phyloP scores from a whole-genome alignment of 345 rosid species.

The Eucalyptus grandis region DNA sequence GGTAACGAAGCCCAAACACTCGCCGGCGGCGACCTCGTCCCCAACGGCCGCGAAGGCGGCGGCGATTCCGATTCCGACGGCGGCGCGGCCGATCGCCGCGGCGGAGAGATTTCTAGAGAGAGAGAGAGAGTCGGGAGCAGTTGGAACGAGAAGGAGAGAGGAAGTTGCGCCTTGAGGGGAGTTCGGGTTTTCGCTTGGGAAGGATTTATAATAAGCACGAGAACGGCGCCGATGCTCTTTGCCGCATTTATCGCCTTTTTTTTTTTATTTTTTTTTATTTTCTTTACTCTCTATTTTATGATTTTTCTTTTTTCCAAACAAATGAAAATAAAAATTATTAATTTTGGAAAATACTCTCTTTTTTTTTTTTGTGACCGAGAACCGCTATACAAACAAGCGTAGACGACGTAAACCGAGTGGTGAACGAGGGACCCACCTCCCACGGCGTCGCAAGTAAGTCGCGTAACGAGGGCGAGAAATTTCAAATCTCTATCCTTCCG shows the following conservation, averaged over 20 bases:
- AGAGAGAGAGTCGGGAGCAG: background rate
- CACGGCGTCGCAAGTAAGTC: fast-evolving
- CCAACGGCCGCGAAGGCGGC: background rate
- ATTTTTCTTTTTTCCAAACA: background rate
- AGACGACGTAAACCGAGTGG: no score
- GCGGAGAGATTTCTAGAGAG: background rate
- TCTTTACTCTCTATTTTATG: background rate
- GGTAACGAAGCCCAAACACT: background rate
- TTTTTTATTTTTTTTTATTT: background rate
- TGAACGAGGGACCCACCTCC: no score
- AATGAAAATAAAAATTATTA: no score
- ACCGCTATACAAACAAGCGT: fast-evolving
- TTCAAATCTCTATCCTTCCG: no score
- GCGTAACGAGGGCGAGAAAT: no score
- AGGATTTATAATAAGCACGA: background rate
- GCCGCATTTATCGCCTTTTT: background rate
- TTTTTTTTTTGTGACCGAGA: no score
- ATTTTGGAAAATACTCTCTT: background rate
- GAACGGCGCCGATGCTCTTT: background rate
- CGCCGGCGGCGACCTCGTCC: background rate
- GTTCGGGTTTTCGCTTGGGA: background rate
- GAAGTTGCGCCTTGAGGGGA: background rate
- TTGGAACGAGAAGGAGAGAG: background rate
- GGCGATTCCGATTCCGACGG: background rate
- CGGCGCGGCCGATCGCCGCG: background rate